Conservation (phyloP, 805 yeast genomes). For the Ogataea ramenticola region DNA sequence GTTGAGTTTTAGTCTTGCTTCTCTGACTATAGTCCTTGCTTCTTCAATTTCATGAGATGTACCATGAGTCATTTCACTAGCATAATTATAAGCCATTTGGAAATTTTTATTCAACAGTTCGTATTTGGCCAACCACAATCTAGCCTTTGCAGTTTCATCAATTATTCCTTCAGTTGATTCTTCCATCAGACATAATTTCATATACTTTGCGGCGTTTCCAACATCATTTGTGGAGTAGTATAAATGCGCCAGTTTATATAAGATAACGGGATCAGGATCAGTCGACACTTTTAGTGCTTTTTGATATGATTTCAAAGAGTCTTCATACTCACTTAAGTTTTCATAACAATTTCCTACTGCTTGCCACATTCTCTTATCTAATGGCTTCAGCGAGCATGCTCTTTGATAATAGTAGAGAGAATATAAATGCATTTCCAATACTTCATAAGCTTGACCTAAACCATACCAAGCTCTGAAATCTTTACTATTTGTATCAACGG, state of each 20-base stretch:
- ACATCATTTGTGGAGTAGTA: slow-evolving; percentile 49
- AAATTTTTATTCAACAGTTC: slow-evolving; percentile 52
- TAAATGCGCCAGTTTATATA: slow-evolving; percentile 62
- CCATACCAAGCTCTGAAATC: slow-evolving; percentile 99
- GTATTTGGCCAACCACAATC: slow-evolving; percentile 77
- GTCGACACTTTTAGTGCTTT: slow-evolving; percentile 56
- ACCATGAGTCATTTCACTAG: slow-evolving; percentile 63
- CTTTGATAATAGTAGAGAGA: slow-evolving; percentile 88
- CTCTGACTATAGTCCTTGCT: slow-evolving; percentile 76
- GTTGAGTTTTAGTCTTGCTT: slow-evolving; percentile 53
- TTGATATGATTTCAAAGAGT: slow-evolving; percentile 74
- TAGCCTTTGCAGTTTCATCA: slow-evolving; percentile 71
- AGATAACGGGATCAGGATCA: slow-evolving; percentile 45
- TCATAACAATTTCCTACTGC: slow-evolving; percentile 89
- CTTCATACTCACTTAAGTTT: slow-evolving; percentile 59
- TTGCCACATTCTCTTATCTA: slow-evolving; percentile 93
- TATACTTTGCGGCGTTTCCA: slow-evolving; percentile 49
- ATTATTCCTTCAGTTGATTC: slow-evolving; percentile 58
- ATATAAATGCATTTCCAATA: slow-evolving; percentile 88
- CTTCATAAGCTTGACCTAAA: slow-evolving; percentile 96
- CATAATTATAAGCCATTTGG: slow-evolving; percentile 64
- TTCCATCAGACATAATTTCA: slow-evolving; percentile 62
- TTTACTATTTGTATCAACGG: slow-evolving; percentile 80
- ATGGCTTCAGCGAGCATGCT: slow-evolving; percentile 82
- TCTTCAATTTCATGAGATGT: slow-evolving; percentile 85